Base-by-base conservation (phyloP, 805 yeast species). In the Ogataea corticis region DNA sequence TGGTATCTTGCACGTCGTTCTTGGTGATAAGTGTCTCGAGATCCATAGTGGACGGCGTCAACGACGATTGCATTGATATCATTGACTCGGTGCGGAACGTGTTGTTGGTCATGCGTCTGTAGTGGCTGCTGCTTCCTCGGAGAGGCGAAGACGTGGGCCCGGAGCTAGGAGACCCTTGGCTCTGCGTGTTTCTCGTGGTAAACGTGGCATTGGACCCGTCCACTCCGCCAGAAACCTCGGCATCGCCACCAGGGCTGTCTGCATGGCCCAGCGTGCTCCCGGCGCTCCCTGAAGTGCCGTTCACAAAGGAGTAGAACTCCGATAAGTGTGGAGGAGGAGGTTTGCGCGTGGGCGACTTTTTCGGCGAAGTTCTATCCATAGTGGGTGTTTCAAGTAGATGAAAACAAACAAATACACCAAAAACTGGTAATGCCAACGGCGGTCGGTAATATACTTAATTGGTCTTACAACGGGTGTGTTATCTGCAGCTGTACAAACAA, bases 11-110 rank as follows among this genome's bases (percentile, higher is more conserved):
- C 40, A 85, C 76, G 58, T 86, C 94, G 30, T 72, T 71, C 33
- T 79, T 71, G 1, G 88, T 80, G 10, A 84, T 71, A 14, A 84
- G 63, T 14, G 77, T 76, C n/a, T 81, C 80, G 50, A 83, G 65
- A 51, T 83, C 88, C 46, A 79, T 61, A 4, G 78, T 75, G 2
- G 85, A 73, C 23, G 82, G 78, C 7, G 76, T 63, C 35, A 70
- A 67, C 4, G 83, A 77, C 7, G 76, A 67, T 46, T 72, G 69
- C 27, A 69, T 48, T 1, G 76, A 70, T 11, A 72, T 63, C 38
- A 64, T 59, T 1, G 66, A 61, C 18, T 49, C 48, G 2, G 51
- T 34, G n/a, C 53, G 46, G 11, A 52, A 52, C 3, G 51, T 43
- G 17, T 44, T 42, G 38, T 46, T 33, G 23, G 46, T 46, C 28